Evolutionary conservation across 768 basidiomycete genomes (phyloP), one percentile per base, ranked within the genome.

Genomic region (Phylloporus scabripes): DNA sequence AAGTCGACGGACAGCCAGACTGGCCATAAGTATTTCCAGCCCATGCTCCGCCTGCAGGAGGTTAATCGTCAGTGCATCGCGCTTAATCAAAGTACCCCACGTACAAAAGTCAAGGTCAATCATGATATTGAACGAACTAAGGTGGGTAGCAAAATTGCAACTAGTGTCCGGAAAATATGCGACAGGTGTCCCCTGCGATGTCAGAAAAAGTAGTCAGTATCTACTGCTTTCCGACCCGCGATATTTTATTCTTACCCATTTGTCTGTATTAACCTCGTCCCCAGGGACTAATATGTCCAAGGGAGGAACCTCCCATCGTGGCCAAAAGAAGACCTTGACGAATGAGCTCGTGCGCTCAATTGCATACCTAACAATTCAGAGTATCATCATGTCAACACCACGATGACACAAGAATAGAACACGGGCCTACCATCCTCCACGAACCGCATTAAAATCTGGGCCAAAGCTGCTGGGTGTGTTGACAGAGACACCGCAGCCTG

Each of bases 111-210:
- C 59, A 9, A 64, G 57, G 55, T 87, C 80, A 56, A 88, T 81
- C 52, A 86, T 70, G 48, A 86, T 85, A 52, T 79, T 81, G 58
- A 85, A 76, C 1, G 71, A 52, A 9, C 73, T 68, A 55, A 87
- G 81, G 49, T 80, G 68, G 42, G 71, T 66, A 41, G 69, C 52
- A 39, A 90, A 72, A 51, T 83, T 67, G 59, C 86, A 90, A 43
- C 70, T 65, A 2, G 69, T 75, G 56, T 48, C 15, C 12, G 84
- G 83, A 68, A 85, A 88, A 56, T 34, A 34, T 34, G 21, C 12
- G 9, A 23, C 18, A 23, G 18, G 12, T 39, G 23, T 0, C 18
- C 21, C 18, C 38, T 21, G 18, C 11, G 12, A 31, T 31, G 9
- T 31, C 29, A 31, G 12, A 31, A 12, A 29, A 12, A 31, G 9